A percentile compares a stretch with the other conserved stretches of the same genome.
Conservation (phyloP, 805 yeast species). For the Monosporozyma yasuniensis region DNA sequence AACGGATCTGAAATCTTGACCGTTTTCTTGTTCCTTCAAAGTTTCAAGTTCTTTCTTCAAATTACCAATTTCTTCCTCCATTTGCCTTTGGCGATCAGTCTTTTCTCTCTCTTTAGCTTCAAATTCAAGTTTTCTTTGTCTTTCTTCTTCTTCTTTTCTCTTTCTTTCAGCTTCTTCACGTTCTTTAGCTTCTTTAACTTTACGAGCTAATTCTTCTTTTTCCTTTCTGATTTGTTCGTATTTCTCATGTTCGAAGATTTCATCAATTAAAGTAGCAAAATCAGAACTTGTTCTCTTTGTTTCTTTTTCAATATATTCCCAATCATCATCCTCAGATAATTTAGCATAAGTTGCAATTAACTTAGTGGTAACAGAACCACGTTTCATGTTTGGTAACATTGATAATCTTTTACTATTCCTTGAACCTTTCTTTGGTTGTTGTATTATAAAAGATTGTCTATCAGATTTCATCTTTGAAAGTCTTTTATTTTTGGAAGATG, state of each 20-base stretch:
- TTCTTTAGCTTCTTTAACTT: constrained; percentile 38
- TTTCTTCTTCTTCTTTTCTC: constrained; percentile 20
- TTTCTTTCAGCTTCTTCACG: constrained; percentile 36
- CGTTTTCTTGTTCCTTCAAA: constrained; percentile 9
- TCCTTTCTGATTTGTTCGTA: constrained; percentile 48
- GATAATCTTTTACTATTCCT: constrained; percentile 30
- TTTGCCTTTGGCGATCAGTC: constrained; percentile 24
- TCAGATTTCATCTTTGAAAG: constrained; percentile 14
- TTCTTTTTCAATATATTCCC: constrained; percentile 64
- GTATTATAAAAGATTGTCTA: constrained; percentile 3
- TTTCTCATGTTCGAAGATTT: constrained; percentile 63
- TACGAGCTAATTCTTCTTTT: constrained; percentile 37
- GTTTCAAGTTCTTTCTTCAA: constrained; percentile 13
- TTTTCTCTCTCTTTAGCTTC: constrained; percentile 17
- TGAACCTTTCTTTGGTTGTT: constrained; percentile 8
- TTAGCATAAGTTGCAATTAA: constrained; percentile 66
- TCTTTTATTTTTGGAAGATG: constrained; percentile 23
- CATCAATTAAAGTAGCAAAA: constrained; percentile 70
- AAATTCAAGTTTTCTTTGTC: constrained; percentile 12
- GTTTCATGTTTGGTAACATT: constrained; percentile 36
- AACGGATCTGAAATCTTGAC: constrained; percentile 28
- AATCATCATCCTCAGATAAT: constrained; percentile 51
- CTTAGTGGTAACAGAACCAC: constrained; percentile 66
- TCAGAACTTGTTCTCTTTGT: constrained; percentile 70
- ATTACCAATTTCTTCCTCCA: constrained; percentile 18